phyloP scores from a whole-genome alignment of 441 rosid genomes.

The Gossypium trilobum region DNA sequence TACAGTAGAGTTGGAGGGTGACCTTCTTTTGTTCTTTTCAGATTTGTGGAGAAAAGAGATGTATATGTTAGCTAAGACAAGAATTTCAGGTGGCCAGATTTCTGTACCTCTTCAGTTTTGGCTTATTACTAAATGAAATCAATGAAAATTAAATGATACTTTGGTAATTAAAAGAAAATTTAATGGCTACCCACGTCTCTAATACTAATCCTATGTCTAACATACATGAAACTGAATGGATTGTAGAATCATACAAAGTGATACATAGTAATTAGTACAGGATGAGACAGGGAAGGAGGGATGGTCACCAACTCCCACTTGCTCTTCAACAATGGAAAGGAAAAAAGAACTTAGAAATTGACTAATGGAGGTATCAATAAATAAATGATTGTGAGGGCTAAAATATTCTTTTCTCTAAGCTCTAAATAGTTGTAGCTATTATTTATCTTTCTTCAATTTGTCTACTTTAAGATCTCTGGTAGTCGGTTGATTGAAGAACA shows the following conservation, averaged over 20 bases:
- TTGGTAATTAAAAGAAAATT: not conserved
- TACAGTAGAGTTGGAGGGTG: not conserved
- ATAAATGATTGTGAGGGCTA: not conserved
- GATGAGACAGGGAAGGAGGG: slow-evolving; percentile 33
- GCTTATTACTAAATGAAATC: not conserved
- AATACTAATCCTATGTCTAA: not conserved
- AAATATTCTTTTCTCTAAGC: not conserved
- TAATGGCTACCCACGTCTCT: not conserved
- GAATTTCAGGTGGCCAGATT: not conserved
- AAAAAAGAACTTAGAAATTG: slow-evolving; percentile 26
- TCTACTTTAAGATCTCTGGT: not conserved
- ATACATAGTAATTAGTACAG: not conserved
- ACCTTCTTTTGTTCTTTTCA: not conserved
- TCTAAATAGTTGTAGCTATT: not conserved
- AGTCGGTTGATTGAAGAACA: not conserved
- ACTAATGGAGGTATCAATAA: not conserved
- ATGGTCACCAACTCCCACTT: slow-evolving; percentile 71
- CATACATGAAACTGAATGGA: not conserved
- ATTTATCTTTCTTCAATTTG: slow-evolving; percentile 21
- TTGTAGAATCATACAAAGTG: not conserved
- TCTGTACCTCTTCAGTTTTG: not conserved
- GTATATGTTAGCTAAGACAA: not conserved
- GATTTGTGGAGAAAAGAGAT: slow-evolving; percentile 5
- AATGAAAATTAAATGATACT: not conserved
- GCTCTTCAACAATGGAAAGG: slow-evolving; percentile 32